Base-by-base conservation (phyloP, 2,329 filamentous ascomycete genomes). In the Mycogone perniciosa region DNA sequence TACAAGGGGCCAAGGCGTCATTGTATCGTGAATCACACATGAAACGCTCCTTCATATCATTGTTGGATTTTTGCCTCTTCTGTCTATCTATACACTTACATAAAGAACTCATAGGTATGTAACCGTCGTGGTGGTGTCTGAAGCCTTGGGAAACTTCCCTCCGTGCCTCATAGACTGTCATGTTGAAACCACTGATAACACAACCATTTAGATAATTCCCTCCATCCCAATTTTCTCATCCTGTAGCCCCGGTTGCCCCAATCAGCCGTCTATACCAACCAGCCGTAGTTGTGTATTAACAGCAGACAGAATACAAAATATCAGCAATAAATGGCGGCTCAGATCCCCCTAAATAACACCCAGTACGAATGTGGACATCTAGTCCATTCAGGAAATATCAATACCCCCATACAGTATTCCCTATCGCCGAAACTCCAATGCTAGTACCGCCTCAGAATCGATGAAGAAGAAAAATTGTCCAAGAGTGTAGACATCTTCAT, bases 341-440 rank as follows among this genome's bases (percentile, higher is more conserved):
- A 38, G 20, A 38, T 38, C 35, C 20, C 20, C 20, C 20, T 20
- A 3, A 20, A 20, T 20, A 20, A 20, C 20, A 20, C 20, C 20
- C 20, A 3, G 20, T 20, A 20, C 20, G 2, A 20, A 20, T 20
- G 20, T 20, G 20, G 20, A 20, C 20, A 20, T 20, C 20, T 3
- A 20, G 3, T 38, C 20, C 11, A 38, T n/a, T n/a, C 35, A 38
- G 20, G 20, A 20, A 20, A 20, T 20, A 20, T 35, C 33, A 35
- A 35, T 8, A 11, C 33, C 33, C 11, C 33, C 33, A 35, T 7
- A 8, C 7, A 35, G 11, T 35, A 35, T 35, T 7, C 11, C 33
- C 2, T 35, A 30, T 39, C 35, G 30, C 55, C 54, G 11, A 33
- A 58, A 58, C 56, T 55, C 56, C 56, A 38, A 50, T 55, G 54